Evolutionary conservation across 202 grass and related monocot genomes (phyloP).

Genomic region (Zizania palustris): DNA sequence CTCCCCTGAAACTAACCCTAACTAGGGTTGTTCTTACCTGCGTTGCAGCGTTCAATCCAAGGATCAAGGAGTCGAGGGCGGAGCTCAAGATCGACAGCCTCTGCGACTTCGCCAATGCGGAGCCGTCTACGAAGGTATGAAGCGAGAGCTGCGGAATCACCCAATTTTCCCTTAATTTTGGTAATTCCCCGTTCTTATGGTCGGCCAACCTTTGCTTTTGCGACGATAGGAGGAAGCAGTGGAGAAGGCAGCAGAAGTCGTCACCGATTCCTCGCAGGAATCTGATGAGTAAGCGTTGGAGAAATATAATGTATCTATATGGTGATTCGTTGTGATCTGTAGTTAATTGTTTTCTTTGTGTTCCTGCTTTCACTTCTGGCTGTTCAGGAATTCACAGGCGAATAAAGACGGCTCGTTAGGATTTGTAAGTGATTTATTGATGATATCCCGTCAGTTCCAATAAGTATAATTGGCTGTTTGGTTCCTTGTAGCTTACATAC

Average conservation of each 20-base stretch:
- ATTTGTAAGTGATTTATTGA: constrained; percentile 37
- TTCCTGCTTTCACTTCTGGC: not conserved
- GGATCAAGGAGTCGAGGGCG: constrained; percentile 65
- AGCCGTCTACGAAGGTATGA: constrained; percentile 54
- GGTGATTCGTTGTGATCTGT: not conserved
- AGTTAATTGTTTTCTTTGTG: not conserved
- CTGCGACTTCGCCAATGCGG: constrained; percentile 62
- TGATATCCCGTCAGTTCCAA: not conserved
- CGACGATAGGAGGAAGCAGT: constrained; percentile 11
- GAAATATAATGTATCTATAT: not conserved
- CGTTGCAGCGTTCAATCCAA: constrained; percentile 64
- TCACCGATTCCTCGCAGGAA: not conserved
- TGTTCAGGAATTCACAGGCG: constrained; percentile 40
- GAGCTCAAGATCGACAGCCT: constrained; percentile 56
- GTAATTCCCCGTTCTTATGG: not conserved
- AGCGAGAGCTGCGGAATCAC: not conserved
- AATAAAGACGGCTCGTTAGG: constrained; percentile 38
- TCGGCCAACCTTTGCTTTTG: not conserved
- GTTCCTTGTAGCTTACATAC: constrained; percentile 1
- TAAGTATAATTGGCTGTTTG: not conserved
- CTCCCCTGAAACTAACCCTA: not conserved
- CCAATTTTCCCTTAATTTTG: not conserved
- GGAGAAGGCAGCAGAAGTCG: constrained; percentile 1
- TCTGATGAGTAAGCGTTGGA: constrained; percentile 26
- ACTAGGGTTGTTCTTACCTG: not conserved